Conservation (phyloP, 108 stramenopile genomes). For the Stephanodiscus minutulus region DNA sequence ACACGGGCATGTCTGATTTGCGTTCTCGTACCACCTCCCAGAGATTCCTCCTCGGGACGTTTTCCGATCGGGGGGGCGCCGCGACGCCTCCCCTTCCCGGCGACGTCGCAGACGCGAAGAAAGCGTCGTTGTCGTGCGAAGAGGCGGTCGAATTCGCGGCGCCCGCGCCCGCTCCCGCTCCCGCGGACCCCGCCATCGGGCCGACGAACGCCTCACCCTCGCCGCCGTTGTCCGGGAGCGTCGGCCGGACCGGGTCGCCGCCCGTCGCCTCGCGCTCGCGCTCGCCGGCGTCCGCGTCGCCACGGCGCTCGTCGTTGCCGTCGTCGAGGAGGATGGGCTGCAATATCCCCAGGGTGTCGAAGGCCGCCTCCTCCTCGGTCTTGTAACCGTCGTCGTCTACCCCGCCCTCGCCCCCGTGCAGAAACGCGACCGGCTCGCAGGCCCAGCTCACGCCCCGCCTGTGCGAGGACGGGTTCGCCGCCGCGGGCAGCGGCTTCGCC, state of each 20-base stretch:
- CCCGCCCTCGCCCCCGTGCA: neutral
- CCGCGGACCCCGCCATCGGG: too few relatives aligned
- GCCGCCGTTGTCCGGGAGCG: constrained; percentile 21
- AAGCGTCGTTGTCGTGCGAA: neutral
- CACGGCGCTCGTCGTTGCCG: neutral
- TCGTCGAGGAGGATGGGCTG: constrained; percentile 21
- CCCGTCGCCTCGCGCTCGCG: neutral
- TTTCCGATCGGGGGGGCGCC: neutral
- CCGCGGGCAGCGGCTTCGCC: neutral
- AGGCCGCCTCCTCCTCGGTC: constrained; percentile 20
- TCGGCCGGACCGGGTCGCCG: constrained; percentile 14
- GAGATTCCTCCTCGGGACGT: neutral
- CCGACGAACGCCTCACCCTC: neutral
- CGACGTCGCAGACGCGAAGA: constrained; percentile 1
- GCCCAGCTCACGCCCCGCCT: constrained; percentile 40
- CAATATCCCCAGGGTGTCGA: constrained; percentile 42
- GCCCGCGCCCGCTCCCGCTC: neutral
- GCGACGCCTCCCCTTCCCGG: neutral
- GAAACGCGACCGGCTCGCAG: neutral
- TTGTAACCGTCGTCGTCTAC: constrained; percentile 5
- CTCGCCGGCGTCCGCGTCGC: neutral
- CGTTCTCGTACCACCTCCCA: neutral
- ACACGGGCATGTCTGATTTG: neutral
- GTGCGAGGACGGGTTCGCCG: neutral
- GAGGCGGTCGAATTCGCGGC: neutral